phyloP scores from a whole-genome alignment of 352 stramenopile species.

The Phytophthora brassicae region DNA sequence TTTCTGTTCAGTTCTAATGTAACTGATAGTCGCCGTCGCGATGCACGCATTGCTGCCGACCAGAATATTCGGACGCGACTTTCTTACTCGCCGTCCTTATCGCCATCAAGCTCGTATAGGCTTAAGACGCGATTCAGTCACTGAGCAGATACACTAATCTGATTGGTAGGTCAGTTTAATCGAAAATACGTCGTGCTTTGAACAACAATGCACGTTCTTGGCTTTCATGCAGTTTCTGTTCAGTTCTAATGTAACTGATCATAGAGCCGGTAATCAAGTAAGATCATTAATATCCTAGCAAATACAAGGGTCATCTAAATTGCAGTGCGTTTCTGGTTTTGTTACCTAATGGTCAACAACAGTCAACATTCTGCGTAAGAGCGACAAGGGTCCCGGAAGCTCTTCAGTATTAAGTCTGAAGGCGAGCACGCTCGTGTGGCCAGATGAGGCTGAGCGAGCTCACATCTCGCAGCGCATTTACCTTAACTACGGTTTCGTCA shows the following conservation, averaged over 20 bases:
- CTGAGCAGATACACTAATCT: not conserved
- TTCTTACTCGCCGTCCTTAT: not conserved
- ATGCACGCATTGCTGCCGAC: not conserved
- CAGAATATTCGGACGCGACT: not conserved
- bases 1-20: not conserved
- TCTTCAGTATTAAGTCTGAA: constrained; percentile 1
- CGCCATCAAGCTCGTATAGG: not conserved
- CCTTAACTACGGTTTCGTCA: not conserved
- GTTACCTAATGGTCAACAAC: no score
- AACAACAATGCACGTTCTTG: not conserved
- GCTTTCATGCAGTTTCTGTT: not conserved
- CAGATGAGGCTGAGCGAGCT: not conserved
- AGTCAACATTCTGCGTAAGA: no score
- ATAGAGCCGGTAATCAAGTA: not conserved
- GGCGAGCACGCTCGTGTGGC: not conserved
- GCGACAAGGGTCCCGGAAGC: no score
- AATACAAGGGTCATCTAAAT: not conserved
- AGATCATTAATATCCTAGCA: not conserved
- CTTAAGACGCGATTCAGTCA: not conserved
- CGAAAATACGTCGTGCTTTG: not conserved
- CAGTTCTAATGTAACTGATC: not conserved
- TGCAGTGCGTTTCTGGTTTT: not conserved
- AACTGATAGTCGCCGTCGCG: not conserved
- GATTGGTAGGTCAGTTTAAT: not conserved
- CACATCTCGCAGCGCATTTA: not conserved